Percentiles rank a stretch among this genome's conserved stretches.
These are phyloP conservation scores for Fagus sylvatica DNA, from an alignment of 306 rosid species.

Conservation along the genomic window DNA sequence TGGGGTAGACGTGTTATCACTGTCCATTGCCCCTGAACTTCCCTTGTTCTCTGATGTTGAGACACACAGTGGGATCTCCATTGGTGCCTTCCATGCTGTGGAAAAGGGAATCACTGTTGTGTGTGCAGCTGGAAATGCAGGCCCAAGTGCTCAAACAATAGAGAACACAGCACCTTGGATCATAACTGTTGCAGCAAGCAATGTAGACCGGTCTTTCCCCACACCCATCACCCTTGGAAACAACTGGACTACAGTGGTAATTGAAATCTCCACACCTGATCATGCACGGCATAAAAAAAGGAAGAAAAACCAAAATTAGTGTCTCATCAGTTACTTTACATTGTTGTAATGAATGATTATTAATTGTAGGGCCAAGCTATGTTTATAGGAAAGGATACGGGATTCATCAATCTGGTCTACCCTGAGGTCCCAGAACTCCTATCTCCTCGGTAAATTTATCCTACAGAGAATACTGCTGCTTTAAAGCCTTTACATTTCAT, in stretches of 20 bases:
- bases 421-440: constrained; percentile 34
- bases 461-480: not conserved
- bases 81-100: constrained; percentile 53
- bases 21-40: constrained; percentile 37
- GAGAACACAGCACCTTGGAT: constrained; percentile 50
- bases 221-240: constrained; percentile 43
- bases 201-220: constrained; percentile 49
- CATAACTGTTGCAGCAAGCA: constrained; percentile 47
- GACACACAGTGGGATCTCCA: constrained; percentile 23
- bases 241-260: constrained; percentile 45
- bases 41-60: constrained; percentile 42
- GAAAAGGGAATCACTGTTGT: constrained; percentile 47
- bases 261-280: constrained; percentile 1
- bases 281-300: not conserved
- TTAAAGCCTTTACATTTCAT: not conserved
- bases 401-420: constrained; percentile 36
- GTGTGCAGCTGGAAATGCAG: constrained; percentile 41
- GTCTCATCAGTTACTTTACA: not conserved
- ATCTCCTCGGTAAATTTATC: constrained; percentile 34
- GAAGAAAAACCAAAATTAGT: not conserved
- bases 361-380: constrained; percentile 38
- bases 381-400: constrained; percentile 32
- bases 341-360: not conserved
- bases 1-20: constrained; percentile 53
- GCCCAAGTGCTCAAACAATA: constrained; percentile 42